phyloP scores from a whole-genome alignment of 192 early-diverging fungal genomes.

The Chytriomyces sp. region DNA sequence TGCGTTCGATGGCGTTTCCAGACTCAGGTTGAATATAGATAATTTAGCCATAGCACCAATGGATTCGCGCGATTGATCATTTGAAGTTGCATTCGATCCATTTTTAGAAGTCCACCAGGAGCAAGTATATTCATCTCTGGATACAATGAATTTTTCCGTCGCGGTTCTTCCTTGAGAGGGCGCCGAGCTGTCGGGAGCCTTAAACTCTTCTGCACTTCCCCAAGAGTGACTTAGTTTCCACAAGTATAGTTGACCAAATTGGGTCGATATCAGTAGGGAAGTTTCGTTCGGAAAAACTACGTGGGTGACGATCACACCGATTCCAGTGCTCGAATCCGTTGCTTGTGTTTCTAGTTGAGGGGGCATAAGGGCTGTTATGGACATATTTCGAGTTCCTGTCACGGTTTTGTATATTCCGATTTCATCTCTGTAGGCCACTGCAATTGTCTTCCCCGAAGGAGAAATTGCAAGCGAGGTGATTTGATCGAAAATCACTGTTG shows the following conservation, averaged over 20 bases:
- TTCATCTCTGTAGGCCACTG: background rate
- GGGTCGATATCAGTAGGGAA: constrained; percentile 15
- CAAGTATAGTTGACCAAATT: constrained; percentile 9
- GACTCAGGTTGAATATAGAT: constrained; percentile 14
- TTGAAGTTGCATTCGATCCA: background rate
- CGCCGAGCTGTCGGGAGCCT: background rate
- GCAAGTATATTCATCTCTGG: constrained; percentile 4
- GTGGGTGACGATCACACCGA: background rate
- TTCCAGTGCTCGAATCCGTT: too few relatives aligned
- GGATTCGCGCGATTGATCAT: background rate
- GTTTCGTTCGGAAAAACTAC: constrained; percentile 12
- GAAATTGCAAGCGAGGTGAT: constrained; percentile 10
- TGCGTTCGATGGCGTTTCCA: constrained; percentile 27
- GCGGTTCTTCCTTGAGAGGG: background rate
- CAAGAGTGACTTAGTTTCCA: constrained; percentile 18
- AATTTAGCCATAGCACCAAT: background rate
- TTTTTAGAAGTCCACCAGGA: constrained; percentile 10
- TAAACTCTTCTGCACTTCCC: constrained; percentile 13
- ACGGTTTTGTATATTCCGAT: constrained; percentile 13
- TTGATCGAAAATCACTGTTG: background rate
- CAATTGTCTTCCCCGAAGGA: constrained; percentile 9
- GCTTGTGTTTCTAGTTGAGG: too few relatives aligned
- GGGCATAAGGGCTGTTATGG: background rate
- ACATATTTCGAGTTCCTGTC: background rate
- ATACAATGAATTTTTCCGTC: background rate